Percentiles rank a stretch among this genome's conserved stretches.
Conservation (phyloP, 768 basidiomycete species). For the Naganishia randhawae region DNA sequence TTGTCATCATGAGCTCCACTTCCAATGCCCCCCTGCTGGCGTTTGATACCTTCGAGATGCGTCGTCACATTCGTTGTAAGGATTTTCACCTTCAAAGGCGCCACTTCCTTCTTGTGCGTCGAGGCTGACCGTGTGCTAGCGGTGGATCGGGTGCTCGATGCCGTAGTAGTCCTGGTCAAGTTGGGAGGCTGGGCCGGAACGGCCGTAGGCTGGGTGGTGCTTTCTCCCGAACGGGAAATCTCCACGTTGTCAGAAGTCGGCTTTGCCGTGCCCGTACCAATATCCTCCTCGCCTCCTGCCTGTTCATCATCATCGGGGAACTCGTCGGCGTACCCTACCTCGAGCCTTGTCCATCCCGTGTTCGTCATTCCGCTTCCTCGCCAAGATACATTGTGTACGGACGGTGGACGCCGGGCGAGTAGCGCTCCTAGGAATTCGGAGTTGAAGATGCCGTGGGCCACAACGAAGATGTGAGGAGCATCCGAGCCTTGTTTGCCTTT, state of each 20-base stretch:
- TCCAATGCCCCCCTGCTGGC: slow-evolving; percentile 75
- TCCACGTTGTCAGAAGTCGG: neutral
- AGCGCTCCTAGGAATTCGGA: slow-evolving; percentile 51
- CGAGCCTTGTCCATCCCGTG: slow-evolving; percentile 48
- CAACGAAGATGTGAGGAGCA: slow-evolving; percentile 48
- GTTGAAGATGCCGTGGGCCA: slow-evolving; percentile 54
- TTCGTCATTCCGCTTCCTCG: slow-evolving; percentile 48
- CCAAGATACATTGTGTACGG: slow-evolving; percentile 36
- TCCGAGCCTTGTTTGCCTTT: slow-evolving; percentile 31
- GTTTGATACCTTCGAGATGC: slow-evolving; percentile 53
- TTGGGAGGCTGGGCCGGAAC: slow-evolving; percentile 16
- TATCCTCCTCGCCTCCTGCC: neutral
- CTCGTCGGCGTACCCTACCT: slow-evolving; percentile 42
- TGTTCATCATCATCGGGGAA: slow-evolving; percentile 18
- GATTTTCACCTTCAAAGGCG: slow-evolving; percentile 40
- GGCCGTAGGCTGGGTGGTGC: slow-evolving; percentile 17
- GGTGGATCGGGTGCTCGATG: slow-evolving; percentile 13
- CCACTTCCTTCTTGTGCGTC: slow-evolving; percentile 31
- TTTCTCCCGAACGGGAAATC: neutral
- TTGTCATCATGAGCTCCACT: slow-evolving; percentile 67
- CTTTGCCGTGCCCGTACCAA: slow-evolving; percentile 11
- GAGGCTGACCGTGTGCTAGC: slow-evolving; percentile 21
- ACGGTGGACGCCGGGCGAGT: slow-evolving; percentile 39
- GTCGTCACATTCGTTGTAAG: slow-evolving; percentile 46
- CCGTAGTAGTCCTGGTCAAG: slow-evolving; percentile 33